Conservation (phyloP, 805 yeast genomes). For the Candida awuae region DNA sequence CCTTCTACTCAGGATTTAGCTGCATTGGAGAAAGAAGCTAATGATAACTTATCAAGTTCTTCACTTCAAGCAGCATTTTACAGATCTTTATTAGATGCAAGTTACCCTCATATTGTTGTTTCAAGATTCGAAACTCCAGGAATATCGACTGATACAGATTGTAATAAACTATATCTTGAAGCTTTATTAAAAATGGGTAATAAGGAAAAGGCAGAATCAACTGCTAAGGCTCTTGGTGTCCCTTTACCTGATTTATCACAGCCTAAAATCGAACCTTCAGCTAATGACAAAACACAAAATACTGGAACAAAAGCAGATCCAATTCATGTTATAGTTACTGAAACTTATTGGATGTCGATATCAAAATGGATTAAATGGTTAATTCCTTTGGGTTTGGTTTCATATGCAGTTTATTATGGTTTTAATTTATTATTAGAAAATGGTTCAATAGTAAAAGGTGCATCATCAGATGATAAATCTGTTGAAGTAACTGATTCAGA, state of each 20-base stretch:
- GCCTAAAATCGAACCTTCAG: slow-evolving; percentile 5
- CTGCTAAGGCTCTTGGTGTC: slow-evolving; percentile 38
- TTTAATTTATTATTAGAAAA: slow-evolving; percentile 75
- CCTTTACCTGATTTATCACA: slow-evolving; percentile 8
- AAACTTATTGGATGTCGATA: slow-evolving; percentile 66
- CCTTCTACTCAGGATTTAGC: slow-evolving; percentile 36
- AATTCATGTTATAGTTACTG: slow-evolving; percentile 87
- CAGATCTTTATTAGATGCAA: slow-evolving; percentile 59
- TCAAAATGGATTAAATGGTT: slow-evolving; percentile 88
- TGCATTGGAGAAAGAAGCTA: slow-evolving; percentile 77
- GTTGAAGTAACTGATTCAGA: slow-evolving; percentile 79
- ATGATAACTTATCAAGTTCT: slow-evolving; percentile 61
- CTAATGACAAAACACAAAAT: slow-evolving; percentile 10
- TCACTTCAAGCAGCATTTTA: slow-evolving; percentile 78
- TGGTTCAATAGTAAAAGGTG: slow-evolving; percentile 68
- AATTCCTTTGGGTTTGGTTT: slow-evolving; percentile 67
- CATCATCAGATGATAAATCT: slow-evolving; percentile 67
- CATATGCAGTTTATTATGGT: slow-evolving; percentile 75
- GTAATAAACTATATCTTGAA: slow-evolving; percentile 69
- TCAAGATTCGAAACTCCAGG: slow-evolving; percentile 91
- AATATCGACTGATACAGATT: slow-evolving; percentile 74
- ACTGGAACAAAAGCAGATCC: slow-evolving; percentile 73
- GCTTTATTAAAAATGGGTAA: slow-evolving; percentile 78
- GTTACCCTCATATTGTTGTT: slow-evolving; percentile 95
- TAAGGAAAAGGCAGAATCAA: slow-evolving; percentile 65